Conservation (phyloP, 345 rosid species). For the Pugionium dolabratum region DNA sequence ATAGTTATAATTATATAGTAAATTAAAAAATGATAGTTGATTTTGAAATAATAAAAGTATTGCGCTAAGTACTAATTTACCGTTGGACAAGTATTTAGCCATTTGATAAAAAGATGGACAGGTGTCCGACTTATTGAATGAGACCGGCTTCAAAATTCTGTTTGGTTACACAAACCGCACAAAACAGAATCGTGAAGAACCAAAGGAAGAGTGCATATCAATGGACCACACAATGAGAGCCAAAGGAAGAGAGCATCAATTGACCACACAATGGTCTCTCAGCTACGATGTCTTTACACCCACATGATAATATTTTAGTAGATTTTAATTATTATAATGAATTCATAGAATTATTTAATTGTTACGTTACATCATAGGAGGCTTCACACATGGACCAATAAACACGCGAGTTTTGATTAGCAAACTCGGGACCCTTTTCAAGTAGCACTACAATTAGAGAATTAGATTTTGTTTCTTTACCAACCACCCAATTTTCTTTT, state of each 20-base stretch:
- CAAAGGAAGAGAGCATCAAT: constrained; percentile 21
- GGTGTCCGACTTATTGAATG: constrained; percentile 2
- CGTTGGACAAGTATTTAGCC: constrained; percentile 13
- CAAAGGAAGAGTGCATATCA: constrained; percentile 7
- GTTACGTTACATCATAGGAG: constrained; percentile 27
- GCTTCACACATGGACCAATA: constrained; percentile 43
- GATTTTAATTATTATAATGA: too few species aligned
- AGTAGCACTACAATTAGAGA: constrained; percentile 26
- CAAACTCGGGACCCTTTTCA: constrained; percentile 20
- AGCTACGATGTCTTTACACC: constrained; percentile 31
- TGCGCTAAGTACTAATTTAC: background rate
- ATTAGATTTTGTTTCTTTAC: constrained; percentile 39
- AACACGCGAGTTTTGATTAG: constrained; percentile 28
- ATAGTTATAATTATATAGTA: too few species aligned
- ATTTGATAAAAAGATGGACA: constrained; percentile 6
- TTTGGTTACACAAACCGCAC: constrained; percentile 33
- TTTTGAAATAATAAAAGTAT: too few species aligned
- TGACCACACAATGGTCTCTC: constrained; percentile 35
- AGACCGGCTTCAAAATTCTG: constrained; percentile 26
- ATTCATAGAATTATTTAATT: constrained; percentile 9
- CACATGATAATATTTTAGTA: constrained; percentile 12
- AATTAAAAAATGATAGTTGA: too few species aligned
- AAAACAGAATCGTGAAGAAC: constrained; percentile 17
- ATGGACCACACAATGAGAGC: background rate
- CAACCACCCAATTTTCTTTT: constrained; percentile 27